Evolutionary conservation across 2,329 filamentous ascomycete species (phyloP), one percentile per base, ranked within the genome.

Genomic region (Thielaviopsis ethacetica): DNA sequence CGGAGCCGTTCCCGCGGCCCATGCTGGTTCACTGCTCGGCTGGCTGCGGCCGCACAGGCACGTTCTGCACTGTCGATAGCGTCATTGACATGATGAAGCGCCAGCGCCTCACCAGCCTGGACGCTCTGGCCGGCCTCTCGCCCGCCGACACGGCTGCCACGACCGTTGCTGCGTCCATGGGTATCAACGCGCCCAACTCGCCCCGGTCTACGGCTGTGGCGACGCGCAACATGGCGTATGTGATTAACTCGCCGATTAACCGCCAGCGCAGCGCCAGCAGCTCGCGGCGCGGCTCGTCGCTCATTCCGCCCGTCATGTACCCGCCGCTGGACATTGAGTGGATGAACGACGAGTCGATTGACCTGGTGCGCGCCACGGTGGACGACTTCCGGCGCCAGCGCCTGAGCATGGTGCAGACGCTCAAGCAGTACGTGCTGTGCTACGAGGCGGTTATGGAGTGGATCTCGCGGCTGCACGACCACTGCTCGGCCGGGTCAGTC

Each of bases 11-110:
- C 1, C 64, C 77, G 24, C 78, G 88, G 30, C 91, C 91, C 7
- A 82, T 96, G 65, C 70, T 98, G 22, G 91, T 98, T 0, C 93
- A 98, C 69, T 98, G 93, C 72, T 95, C 89, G 58, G 93, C 93
- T 3, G 93, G 93, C 0, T 98, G 93, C 71, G 93, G 93, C 0
- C 85, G 93, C 15, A 98, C 93, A 0, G 93, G 93, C 3, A 91
- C 93, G 0, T 98, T 97, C 68, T 97, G 93, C 69, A 95, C 93
- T 0, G 90, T 97, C 17, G 93, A 97, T 69, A 91, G 86, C 47
- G 93, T 97, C 9, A 85, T 97, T 59, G 91, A 96, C 70, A 95
- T 96, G 87, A 74, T 98, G 62, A 95, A 95, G 73, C 83, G 88
- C n/a, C 90, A 95, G 70, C 79, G 75, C 34, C 69, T 74, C 56